Evolutionary conservation across 495 filamentous ascomycete genomes (phyloP).

Genomic region (Bathelium albidoporum): DNA sequence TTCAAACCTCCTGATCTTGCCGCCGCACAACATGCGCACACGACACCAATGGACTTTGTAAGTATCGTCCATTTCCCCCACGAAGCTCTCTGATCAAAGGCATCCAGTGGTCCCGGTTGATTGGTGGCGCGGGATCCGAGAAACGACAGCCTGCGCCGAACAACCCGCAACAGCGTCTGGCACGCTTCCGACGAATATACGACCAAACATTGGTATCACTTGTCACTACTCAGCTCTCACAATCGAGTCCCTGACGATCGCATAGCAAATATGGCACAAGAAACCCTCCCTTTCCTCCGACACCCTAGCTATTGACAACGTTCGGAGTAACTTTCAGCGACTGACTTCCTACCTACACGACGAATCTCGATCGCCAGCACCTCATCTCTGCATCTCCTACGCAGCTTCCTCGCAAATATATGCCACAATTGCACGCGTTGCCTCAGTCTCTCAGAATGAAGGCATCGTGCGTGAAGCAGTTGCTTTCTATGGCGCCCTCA

Average conservation of each 20-base stretch:
- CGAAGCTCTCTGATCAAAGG: background rate
- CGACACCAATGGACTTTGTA: constrained; percentile 16
- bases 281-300: constrained; percentile 44
- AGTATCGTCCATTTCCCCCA: background rate
- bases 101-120: constrained; percentile 72
- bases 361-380: constrained; percentile 75
- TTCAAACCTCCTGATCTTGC: background rate
- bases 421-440: constrained; percentile 75
- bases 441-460: constrained; percentile 66
- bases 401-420: constrained; percentile 78
- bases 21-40: constrained; percentile 2
- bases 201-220: constrained; percentile 64
- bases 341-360: constrained; percentile 75
- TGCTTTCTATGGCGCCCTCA: constrained; percentile 71
- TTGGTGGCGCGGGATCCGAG: constrained; percentile 63
- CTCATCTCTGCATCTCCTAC: constrained; percentile 80
- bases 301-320: constrained; percentile 38
- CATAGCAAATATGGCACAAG: constrained; percentile 71
- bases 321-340: constrained; percentile 48
- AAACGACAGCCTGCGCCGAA: constrained; percentile 53
- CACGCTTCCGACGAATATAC: constrained; percentile 82
- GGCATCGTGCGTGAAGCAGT: constrained; percentile 73
- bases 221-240: background rate
- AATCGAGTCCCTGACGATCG: constrained; percentile 8
- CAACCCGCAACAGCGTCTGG: constrained; percentile 75